Evolutionary conservation across 2,329 filamentous ascomycete species (phyloP).

Genomic region (Colletotrichum tamarilloi): DNA sequence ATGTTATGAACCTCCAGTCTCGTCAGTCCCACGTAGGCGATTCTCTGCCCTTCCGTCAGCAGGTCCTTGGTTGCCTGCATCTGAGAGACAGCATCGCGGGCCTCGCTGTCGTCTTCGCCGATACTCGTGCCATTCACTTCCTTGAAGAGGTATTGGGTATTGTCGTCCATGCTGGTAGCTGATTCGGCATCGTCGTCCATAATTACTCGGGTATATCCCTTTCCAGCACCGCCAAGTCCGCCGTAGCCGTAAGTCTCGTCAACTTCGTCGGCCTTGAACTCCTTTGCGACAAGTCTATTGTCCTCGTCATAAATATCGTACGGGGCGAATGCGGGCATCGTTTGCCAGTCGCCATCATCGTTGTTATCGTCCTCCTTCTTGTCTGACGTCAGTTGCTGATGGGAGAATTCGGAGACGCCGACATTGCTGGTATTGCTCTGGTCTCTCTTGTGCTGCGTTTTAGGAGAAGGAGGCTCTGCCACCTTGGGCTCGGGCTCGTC

Average conservation of each 20-base stretch:
- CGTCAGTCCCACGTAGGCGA: constrained; percentile 94
- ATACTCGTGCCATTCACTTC: constrained; percentile 70
- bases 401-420: constrained; percentile 85
- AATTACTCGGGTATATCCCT: constrained; percentile 94
- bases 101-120: constrained; percentile 80
- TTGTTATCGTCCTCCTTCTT: constrained; percentile 62
- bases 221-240: constrained; percentile 87
- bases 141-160: constrained; percentile 95
- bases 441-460: constrained; percentile 41
- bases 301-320: constrained; percentile 98
- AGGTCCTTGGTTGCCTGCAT: constrained; percentile 97
- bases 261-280: constrained; percentile 78
- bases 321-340: constrained; percentile 91
- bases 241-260: constrained; percentile 76
- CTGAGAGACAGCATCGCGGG: constrained; percentile 86
- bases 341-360: constrained; percentile 84
- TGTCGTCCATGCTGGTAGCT: constrained; percentile 95
- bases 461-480: constrained; percentile 1
- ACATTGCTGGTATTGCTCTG: constrained; percentile 51
- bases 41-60: constrained; percentile 92
- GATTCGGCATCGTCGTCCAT: constrained; percentile 95
- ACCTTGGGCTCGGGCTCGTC: constrained; percentile 32
- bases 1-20: constrained; percentile 84
- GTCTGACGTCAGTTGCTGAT: constrained; percentile 78
- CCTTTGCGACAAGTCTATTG: constrained; percentile 85